A percentile compares a stretch with the other conserved stretches of the same genome.
Evolutionary conservation across 352 stramenopile species (phyloP).

Genomic region (Phytophthora lateralis): DNA sequence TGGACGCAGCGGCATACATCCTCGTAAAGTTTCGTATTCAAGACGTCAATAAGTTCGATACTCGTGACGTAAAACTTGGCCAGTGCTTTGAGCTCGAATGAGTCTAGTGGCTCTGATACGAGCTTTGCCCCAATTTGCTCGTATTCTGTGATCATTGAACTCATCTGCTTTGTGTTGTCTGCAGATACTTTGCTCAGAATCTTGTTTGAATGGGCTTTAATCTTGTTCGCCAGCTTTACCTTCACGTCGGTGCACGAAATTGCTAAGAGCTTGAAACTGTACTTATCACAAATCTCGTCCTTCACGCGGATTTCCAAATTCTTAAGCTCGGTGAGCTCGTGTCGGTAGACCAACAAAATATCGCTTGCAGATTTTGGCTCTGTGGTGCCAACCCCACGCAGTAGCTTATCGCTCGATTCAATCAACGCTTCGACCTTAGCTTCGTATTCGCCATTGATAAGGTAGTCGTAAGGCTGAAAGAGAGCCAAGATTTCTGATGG

Average conservation of each 20-base stretch:
- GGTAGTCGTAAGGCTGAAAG: slow-evolving; percentile 75
- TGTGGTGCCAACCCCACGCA: slow-evolving; percentile 13
- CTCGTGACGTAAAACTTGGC: slow-evolving; percentile 86
- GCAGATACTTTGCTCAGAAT: slow-evolving; percentile 85
- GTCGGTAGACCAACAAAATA: slow-evolving; percentile 47
- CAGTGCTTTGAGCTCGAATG: slow-evolving; percentile 88
- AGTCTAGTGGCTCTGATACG: slow-evolving; percentile 89
- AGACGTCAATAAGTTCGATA: slow-evolving; percentile 65
- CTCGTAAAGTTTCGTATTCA: slow-evolving; percentile 80
- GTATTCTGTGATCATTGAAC: slow-evolving; percentile 83
- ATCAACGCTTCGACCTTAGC: slow-evolving; percentile 60
- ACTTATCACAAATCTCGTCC: slow-evolving; percentile 79
- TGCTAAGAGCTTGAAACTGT: slow-evolving; percentile 89
- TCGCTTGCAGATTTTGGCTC: slow-evolving; percentile 43
- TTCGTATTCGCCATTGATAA: slow-evolving; percentile 86
- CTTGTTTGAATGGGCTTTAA: slow-evolving; percentile 64
- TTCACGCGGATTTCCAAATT: slow-evolving; percentile 51
- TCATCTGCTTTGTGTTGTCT: slow-evolving; percentile 91
- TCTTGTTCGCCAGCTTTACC: slow-evolving; percentile 74
- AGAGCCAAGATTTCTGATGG: slow-evolving; percentile 68
- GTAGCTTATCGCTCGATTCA: slow-evolving; percentile 30
- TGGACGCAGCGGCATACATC: slow-evolving; percentile 79
- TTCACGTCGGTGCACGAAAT: slow-evolving; percentile 91
- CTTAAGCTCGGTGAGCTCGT: slow-evolving; percentile 65
- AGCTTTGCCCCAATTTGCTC: slow-evolving; percentile 89